Percentiles rank a stretch among this genome's conserved stretches.
phyloP scores from a whole-genome alignment of 371 early-diverging fungal genomes.

The Mucor saturninus region DNA sequence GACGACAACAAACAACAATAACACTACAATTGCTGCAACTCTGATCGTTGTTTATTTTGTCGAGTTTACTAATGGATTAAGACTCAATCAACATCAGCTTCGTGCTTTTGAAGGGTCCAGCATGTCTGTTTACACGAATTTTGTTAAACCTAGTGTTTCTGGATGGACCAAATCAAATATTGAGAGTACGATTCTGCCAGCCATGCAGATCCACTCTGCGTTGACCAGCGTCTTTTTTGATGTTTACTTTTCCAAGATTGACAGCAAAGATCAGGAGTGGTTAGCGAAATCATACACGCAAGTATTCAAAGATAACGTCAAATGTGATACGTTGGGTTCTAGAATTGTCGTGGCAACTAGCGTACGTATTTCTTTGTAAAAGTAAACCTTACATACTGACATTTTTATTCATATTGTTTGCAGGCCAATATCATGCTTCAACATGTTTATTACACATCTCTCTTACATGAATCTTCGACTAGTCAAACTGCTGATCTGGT shows the following conservation, averaged over 20 bases:
- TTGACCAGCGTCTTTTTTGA: constrained; percentile 51
- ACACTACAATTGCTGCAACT: constrained; percentile 18
- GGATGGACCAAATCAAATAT: constrained; percentile 14
- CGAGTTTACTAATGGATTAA: constrained; percentile 50
- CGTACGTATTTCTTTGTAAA: neutral
- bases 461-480: neutral
- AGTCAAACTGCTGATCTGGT: constrained; percentile 19
- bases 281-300: constrained; percentile 7
- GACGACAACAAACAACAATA: constrained; percentile 1
- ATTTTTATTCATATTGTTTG: neutral
- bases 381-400: neutral
- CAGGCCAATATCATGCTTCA: constrained; percentile 44
- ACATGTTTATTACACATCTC: constrained; percentile 36
- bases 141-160: constrained; percentile 32
- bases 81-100: constrained; percentile 48
- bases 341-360: constrained; percentile 18
- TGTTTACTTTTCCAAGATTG: constrained; percentile 38
- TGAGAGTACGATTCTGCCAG: constrained; percentile 38
- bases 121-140: constrained; percentile 19
- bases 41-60: constrained; percentile 41
- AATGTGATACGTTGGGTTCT: constrained; percentile 2
- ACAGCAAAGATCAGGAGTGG: constrained; percentile 18
- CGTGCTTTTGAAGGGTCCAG: constrained; percentile 23
- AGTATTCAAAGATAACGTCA: constrained; percentile 2
- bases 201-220: constrained; percentile 54